These are phyloP conservation scores for Cercophora scortea DNA, from an alignment of 495 filamentous ascomycete genomes.

Conservation along the genomic window DNA sequence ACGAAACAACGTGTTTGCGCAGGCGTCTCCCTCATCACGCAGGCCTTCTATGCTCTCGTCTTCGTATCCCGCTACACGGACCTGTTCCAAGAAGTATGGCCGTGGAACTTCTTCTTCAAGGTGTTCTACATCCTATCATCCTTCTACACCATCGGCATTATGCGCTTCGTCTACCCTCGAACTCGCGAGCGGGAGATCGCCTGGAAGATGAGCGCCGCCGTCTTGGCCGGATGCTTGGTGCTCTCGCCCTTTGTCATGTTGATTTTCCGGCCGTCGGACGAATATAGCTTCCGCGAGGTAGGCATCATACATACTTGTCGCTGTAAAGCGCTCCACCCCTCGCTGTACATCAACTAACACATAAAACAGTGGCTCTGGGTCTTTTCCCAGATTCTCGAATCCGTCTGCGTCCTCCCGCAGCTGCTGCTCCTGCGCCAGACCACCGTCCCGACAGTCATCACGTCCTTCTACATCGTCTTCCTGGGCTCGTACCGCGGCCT, in stretches of 20 bases:
- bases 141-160: conserved; percentile 80
- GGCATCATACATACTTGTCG: conserved; percentile 26
- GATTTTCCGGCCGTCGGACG: conserved; percentile 43
- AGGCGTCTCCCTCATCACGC: conserved; percentile 93
- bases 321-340: background rate
- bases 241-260: conserved; percentile 58
- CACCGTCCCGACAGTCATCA: conserved; percentile 89
- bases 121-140: conserved; percentile 78
- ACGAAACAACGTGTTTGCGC: background rate
- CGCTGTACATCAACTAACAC: background rate
- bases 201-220: conserved; percentile 73
- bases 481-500: conserved; percentile 84
- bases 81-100: conserved; percentile 46
- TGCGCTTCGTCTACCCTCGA: conserved; percentile 79
- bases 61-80: conserved; percentile 86
- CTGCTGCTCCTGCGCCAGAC: conserved; percentile 88
- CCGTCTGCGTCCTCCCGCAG: conserved; percentile 83
- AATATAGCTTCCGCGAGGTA: conserved; percentile 50
- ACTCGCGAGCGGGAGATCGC: conserved; percentile 84
- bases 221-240: conserved; percentile 50
- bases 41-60: conserved; percentile 77
- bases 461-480: conserved; percentile 84
- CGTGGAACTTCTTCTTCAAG: conserved; percentile 72
- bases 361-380: conserved; percentile 60
- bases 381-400: conserved; percentile 87